Evolutionary conservation across 805 yeast genomes (phyloP).

Genomic region (Candida fluviatilis): DNA sequence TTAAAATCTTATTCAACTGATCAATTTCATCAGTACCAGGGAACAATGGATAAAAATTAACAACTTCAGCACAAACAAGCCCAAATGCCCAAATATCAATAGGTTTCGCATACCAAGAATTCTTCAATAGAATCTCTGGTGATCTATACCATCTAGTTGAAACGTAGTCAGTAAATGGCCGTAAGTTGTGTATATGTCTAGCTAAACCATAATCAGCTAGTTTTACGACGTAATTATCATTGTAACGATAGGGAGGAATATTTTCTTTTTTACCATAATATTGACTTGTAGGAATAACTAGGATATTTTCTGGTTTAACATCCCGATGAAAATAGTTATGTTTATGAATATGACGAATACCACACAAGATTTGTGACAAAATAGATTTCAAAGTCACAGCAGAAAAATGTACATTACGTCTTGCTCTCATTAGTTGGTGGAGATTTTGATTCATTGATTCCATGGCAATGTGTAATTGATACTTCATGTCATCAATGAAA

Average conservation of each 20-base stretch:
- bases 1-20: constrained; percentile 67
- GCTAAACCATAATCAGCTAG: constrained; percentile 81
- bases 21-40: constrained; percentile 81
- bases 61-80: constrained; percentile 68
- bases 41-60: constrained; percentile 71
- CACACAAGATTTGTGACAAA: constrained; percentile 67
- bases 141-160: constrained; percentile 86
- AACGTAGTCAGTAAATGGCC: constrained; percentile 69
- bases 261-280: constrained; percentile 44
- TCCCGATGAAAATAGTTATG: constrained; percentile 78
- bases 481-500: constrained; percentile 61
- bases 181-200: constrained; percentile 49
- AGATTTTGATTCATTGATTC: constrained; percentile 83
- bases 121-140: constrained; percentile 72
- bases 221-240: constrained; percentile 57
- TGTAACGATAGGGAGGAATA: constrained; percentile 37
- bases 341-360: constrained; percentile 76
- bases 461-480: constrained; percentile 76
- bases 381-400: constrained; percentile 60
- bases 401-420: constrained; percentile 52
- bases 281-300: constrained; percentile 55
- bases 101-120: constrained; percentile 58
- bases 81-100: constrained; percentile 89
- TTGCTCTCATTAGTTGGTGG: constrained; percentile 67
- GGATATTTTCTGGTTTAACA: constrained; percentile 88